A percentile compares a stretch with the other conserved stretches of the same genome.
Conservation (phyloP, 108 stramenopile genomes). For the Skeletonema marinoi region DNA sequence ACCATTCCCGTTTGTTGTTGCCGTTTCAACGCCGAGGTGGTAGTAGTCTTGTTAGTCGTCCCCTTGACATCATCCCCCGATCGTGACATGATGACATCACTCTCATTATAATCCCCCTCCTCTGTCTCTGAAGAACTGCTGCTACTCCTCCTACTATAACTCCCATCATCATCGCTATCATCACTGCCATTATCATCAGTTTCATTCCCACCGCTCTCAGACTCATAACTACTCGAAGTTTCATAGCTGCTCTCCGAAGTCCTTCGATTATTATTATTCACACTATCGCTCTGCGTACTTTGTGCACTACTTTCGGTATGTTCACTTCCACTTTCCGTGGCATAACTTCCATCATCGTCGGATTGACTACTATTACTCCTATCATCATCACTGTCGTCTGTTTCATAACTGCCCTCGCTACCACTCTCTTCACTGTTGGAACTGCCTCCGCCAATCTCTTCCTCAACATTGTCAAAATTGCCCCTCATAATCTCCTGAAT, state of each 20-base stretch:
- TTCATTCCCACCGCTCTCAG: neutral
- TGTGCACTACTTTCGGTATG: neutral
- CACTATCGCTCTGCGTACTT: neutral
- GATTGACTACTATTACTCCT: no score
- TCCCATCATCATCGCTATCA: neutral
- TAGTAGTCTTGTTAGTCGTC: neutral
- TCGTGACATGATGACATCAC: neutral
- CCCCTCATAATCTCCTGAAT: constrained; percentile 42
- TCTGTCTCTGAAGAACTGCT: neutral
- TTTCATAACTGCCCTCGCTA: neutral
- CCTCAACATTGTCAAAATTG: neutral
- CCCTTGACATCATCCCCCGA: neutral
- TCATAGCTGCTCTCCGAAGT: neutral
- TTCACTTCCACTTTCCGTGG: neutral
- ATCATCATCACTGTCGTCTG: neutral
- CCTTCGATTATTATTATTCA: neutral
- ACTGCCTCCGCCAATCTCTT: neutral
- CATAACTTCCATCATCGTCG: neutral
- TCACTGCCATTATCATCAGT: neutral
- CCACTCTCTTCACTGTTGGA: neutral
- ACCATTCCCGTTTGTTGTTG: neutral
- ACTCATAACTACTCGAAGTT: neutral
- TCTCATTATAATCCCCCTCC: neutral
- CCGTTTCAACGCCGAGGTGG: neutral
- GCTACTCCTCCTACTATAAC: neutral